Percentiles rank a stretch among this genome's conserved stretches.
These are phyloP conservation scores for Sclerotinia glacialis DNA, from an alignment of 2,329 filamentous ascomycete species.

Conservation along the genomic window DNA sequence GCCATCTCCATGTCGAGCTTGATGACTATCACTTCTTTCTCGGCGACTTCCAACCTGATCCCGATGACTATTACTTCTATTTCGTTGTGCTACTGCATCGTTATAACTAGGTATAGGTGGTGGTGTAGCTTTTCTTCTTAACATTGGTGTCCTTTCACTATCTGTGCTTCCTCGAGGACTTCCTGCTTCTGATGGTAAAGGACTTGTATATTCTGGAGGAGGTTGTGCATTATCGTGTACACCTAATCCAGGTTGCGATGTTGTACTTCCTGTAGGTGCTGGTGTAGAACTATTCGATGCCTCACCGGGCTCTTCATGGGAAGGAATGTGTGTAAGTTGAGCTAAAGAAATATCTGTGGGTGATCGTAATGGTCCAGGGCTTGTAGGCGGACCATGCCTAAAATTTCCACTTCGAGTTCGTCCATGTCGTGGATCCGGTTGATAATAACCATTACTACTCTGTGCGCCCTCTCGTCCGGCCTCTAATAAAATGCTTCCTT, in stretches of 20 bases:
- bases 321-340: slow-evolving; percentile 71
- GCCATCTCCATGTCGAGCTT: slow-evolving; percentile 24
- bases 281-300: slow-evolving; percentile 40
- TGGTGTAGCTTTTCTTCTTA: slow-evolving; percentile 39
- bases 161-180: slow-evolving; percentile 52
- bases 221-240: slow-evolving; percentile 54
- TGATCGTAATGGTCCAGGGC: slow-evolving; percentile 83
- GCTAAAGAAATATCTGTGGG: slow-evolving; percentile 95
- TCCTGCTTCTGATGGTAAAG: slow-evolving; percentile 50
- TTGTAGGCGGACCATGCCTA: slow-evolving; percentile 69
- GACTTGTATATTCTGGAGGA: slow-evolving; percentile 70
- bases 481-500: slow-evolving; percentile 92
- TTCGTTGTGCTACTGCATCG: slow-evolving; percentile 37
- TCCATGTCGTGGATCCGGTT: slow-evolving; percentile 54
- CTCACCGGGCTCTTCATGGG: slow-evolving; percentile 63
- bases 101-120: slow-evolving; percentile 41
- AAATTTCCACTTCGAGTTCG: slow-evolving; percentile 77
- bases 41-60: slow-evolving; percentile 26
- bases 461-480: slow-evolving; percentile 59
- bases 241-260: slow-evolving; percentile 28
- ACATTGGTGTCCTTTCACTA: slow-evolving; percentile 54
- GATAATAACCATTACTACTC: slow-evolving; percentile 46
- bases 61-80: slow-evolving; percentile 30
- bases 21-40: slow-evolving; percentile 27
- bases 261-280: slow-evolving; percentile 26